Conservation (phyloP, 176 grass and related monocot species). For the Oryza glaberrima region DNA sequence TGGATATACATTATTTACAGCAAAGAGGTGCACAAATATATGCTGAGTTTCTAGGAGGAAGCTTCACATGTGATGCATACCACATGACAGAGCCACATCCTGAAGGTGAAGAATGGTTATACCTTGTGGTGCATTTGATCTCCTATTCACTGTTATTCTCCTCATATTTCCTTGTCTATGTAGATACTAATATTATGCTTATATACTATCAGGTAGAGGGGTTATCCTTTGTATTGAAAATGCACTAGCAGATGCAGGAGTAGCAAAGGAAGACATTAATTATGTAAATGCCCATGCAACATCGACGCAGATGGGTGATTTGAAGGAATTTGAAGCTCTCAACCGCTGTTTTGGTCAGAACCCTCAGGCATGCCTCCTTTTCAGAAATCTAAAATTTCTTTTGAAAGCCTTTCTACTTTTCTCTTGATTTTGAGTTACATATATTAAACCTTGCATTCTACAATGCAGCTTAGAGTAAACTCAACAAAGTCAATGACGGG, state of each 20-base stretch:
- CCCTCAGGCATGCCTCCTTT: slow-evolving; percentile 57
- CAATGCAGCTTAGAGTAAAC: slow-evolving; percentile 82
- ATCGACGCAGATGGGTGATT: slow-evolving; percentile 86
- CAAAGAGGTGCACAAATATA: slow-evolving; percentile 95
- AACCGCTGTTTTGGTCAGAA: slow-evolving; percentile 86
- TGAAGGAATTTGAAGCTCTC: slow-evolving; percentile 95
- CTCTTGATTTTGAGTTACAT: not conserved
- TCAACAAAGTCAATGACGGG: slow-evolving; percentile 99
- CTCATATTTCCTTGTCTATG: slow-evolving; percentile 14
- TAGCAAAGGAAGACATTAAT: slow-evolving; percentile 84
- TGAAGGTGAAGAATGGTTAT: slow-evolving; percentile 59
- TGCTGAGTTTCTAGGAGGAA: slow-evolving; percentile 98
- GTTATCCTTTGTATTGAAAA: slow-evolving; percentile 96
- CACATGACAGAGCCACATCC: slow-evolving; percentile 99
- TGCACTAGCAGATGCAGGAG: slow-evolving; percentile 80
- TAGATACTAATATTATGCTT: slow-evolving; percentile 30
- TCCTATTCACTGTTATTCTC: not conserved
- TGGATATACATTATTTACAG: slow-evolving; percentile 49
- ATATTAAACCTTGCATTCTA: slow-evolving; percentile 31
- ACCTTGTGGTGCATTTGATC: slow-evolving; percentile 23
- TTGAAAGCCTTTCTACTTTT: not conserved
- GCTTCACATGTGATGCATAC: slow-evolving; percentile 98
- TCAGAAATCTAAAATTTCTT: slow-evolving; percentile 28
- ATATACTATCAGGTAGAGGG: slow-evolving; percentile 72
- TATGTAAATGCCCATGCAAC: slow-evolving; percentile 99